Conservation (phyloP, 768 basidiomycete genomes). For the Suillus discolor region DNA sequence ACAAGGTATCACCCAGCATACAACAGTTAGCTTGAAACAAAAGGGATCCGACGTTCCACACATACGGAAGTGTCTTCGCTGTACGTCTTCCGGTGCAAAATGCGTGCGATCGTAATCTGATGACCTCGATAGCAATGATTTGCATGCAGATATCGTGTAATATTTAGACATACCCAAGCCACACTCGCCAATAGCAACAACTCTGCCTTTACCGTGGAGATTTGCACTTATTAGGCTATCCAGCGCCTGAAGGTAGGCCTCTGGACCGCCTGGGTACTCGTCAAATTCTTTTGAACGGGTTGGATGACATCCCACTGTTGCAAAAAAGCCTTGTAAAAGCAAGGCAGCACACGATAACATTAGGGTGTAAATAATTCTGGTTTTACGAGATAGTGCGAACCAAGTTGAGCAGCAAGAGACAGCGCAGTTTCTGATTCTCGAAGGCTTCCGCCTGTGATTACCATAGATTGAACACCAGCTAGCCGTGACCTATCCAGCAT, state of each 20-base stretch:
- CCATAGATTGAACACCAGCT: constrained; percentile 69
- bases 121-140: not conserved
- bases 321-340: constrained; percentile 53
- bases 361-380: not conserved
- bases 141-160: not conserved
- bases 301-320: constrained; percentile 82
- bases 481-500: constrained; percentile 56
- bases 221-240: constrained; percentile 54
- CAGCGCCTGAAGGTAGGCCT: constrained; percentile 62
- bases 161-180: constrained; percentile 56
- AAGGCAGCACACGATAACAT: constrained; percentile 1
- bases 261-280: constrained; percentile 52
- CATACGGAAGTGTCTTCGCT: constrained; percentile 66
- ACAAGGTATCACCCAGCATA: not conserved
- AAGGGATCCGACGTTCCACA: constrained; percentile 3
- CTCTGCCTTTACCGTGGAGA: constrained; percentile 54
- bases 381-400: constrained; percentile 34
- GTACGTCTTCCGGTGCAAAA: constrained; percentile 60
- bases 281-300: constrained; percentile 75
- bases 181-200: constrained; percentile 78
- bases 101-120: constrained; percentile 79
- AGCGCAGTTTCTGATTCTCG: constrained; percentile 63
- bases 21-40: not conserved
- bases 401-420: constrained; percentile 57
- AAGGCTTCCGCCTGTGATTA: constrained; percentile 77